Conservation (phyloP, 2,329 filamentous ascomycete species). For the Pezicula radicicola region DNA sequence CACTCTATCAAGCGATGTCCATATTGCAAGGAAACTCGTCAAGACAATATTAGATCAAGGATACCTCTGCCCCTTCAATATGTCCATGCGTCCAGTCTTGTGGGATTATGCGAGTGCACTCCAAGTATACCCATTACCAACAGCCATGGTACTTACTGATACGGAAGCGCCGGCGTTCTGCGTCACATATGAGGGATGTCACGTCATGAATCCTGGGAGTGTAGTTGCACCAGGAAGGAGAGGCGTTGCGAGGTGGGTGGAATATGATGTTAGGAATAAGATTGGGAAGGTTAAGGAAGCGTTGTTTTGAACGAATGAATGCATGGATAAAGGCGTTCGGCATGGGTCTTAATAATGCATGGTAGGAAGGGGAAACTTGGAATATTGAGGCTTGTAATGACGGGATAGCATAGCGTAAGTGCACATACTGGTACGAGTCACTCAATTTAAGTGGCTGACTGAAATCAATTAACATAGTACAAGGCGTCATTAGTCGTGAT, state of each 20-base stretch:
- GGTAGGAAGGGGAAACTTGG: too few species aligned
- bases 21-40: conserved; percentile 72
- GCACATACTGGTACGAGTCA: too few species aligned
- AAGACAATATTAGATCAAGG: conserved; percentile 92
- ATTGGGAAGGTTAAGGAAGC: conserved; percentile 26
- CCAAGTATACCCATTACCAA: conserved; percentile 85
- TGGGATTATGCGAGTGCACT: conserved; percentile 83
- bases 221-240: conserved; percentile 68
- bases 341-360: background rate
- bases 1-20: conserved; percentile 30
- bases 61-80: conserved; percentile 81
- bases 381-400: too few species aligned
- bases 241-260: conserved; percentile 76
- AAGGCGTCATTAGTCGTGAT: too few species aligned
- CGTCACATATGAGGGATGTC: conserved; percentile 90
- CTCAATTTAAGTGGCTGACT: too few species aligned
- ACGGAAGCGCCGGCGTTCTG: conserved; percentile 78
- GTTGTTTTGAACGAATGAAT: conserved; percentile 16
- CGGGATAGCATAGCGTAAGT: too few species aligned
- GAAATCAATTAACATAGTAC: too few species aligned
- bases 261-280: conserved; percentile 63
- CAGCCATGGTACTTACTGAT: conserved; percentile 79
- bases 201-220: conserved; percentile 88
- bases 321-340: background rate
- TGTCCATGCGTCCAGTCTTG: conserved; percentile 75